Percentiles rank a stretch among this genome's conserved stretches.
Conservation (phyloP, 1,139 yeast genomes). For the Hemisphaericaspora lyxosophila region DNA sequence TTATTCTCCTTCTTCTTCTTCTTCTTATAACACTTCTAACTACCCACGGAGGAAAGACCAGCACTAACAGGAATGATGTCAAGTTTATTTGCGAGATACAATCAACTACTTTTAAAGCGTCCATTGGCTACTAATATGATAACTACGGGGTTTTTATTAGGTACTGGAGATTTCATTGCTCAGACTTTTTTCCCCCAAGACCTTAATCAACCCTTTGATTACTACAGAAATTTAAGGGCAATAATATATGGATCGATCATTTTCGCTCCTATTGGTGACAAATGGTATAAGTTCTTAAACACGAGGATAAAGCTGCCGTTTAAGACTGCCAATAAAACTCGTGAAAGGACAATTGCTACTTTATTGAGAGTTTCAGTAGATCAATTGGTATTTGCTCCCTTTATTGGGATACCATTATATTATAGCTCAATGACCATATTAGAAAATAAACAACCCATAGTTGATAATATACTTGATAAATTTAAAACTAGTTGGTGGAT, state of each 20-base stretch:
- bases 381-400: slow-evolving; percentile 76
- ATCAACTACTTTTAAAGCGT: slow-evolving; percentile 27
- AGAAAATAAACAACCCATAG: slow-evolving; percentile 41
- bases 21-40: background rate
- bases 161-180: slow-evolving; percentile 43
- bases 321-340: slow-evolving; percentile 4
- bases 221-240: slow-evolving; percentile 33
- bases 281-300: slow-evolving; percentile 38
- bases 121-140: slow-evolving; percentile 40
- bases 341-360: slow-evolving; percentile 20
- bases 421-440: slow-evolving; percentile 65
- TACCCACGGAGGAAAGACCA: background rate
- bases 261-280: slow-evolving; percentile 45
- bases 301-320: slow-evolving; percentile 18
- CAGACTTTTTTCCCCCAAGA: slow-evolving; percentile 29
- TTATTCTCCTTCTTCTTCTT: slow-evolving; percentile 1
- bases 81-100: slow-evolving; percentile 24
- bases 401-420: slow-evolving; percentile 65
- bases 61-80: slow-evolving; percentile 2
- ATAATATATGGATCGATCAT: slow-evolving; percentile 36
- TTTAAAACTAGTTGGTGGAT: slow-evolving; percentile 53
- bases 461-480: slow-evolving; percentile 34
- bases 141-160: slow-evolving; percentile 42
- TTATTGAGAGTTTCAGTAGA: slow-evolving; percentile 61
- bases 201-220: slow-evolving; percentile 25